Percentiles rank a stretch among this genome's conserved stretches.
Conservation (phyloP, 208 protist species). For the Lotmaria passim region DNA sequence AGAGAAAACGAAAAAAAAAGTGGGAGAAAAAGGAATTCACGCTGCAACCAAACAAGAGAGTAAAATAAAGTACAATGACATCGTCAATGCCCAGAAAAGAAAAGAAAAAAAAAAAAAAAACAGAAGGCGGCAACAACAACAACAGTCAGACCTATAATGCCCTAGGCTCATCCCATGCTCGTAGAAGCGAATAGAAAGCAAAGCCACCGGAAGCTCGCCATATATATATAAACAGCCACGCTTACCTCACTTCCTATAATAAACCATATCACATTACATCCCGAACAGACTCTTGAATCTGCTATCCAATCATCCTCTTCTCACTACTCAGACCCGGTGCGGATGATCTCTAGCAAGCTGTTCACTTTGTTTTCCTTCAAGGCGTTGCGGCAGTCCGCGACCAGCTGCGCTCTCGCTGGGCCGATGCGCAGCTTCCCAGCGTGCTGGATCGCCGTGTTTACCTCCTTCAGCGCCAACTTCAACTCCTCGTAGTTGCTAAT, state of each 20-base stretch:
- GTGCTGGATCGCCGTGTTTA: slow-evolving; percentile 94
- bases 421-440: slow-evolving; percentile 88
- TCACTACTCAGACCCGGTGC: slow-evolving; percentile 51
- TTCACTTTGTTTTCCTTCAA: slow-evolving; percentile 84
- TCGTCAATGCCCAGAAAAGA: no score
- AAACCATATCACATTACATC: no score
- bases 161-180: no score
- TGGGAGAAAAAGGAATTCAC: neutral
- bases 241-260: no score
- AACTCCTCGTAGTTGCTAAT: slow-evolving; percentile 93
- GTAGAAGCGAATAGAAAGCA: no score
- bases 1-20: slow-evolving; percentile 11
- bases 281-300: no score
- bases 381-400: slow-evolving; percentile 82
- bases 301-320: slow-evolving; percentile 1
- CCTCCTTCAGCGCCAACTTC: slow-evolving; percentile 81
- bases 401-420: slow-evolving; percentile 47
- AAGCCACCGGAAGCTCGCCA: no score
- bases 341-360: slow-evolving; percentile 86
- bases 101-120: slow-evolving; percentile 10
- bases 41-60: neutral
- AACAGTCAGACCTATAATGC: no score
- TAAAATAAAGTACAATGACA: neutral
- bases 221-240: no score
- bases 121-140: neutral